Percentiles rank a stretch among this genome's conserved stretches.
Evolutionary conservation across 768 basidiomycete species (phyloP).

Genomic region (Termitomyces sp.): DNA sequence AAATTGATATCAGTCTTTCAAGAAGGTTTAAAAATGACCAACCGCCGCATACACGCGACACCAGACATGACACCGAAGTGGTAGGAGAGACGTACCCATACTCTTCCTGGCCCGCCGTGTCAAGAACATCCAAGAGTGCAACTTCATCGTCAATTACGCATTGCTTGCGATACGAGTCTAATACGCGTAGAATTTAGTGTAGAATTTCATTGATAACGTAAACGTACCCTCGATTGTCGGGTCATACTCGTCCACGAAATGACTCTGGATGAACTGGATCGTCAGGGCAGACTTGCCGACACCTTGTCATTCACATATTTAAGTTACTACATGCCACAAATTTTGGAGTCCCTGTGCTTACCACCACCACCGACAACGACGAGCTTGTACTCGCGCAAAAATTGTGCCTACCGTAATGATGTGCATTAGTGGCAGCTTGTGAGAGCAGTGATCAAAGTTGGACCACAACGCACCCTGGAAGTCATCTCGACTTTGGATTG

Average conservation of each 20-base stretch:
- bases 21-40: neutral
- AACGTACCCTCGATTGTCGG: constrained; percentile 88
- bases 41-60: neutral
- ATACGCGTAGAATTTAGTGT: constrained; percentile 1
- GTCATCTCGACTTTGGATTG: constrained; percentile 27
- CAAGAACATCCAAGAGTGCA: constrained; percentile 93
- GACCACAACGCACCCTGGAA: constrained; percentile 29
- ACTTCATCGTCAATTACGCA: constrained; percentile 98
- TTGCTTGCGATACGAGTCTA: constrained; percentile 96
- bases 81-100: constrained; percentile 69
- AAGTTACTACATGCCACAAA: neutral
- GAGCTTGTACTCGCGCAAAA: constrained; percentile 96
- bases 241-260: constrained; percentile 91
- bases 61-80: constrained; percentile 5
- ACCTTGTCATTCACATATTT: constrained; percentile 28
- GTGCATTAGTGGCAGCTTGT: constrained; percentile 13
- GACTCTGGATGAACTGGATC: constrained; percentile 96
- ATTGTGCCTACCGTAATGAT: constrained; percentile 58
- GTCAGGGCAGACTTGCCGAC: constrained; percentile 83
- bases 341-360: constrained; percentile 30
- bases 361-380: constrained; percentile 99
- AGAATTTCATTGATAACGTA: neutral
- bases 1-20: neutral
- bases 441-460: neutral
- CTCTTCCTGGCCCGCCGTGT: constrained; percentile 98